Evolutionary conservation across 371 early-diverging fungal genomes (phyloP), one percentile per base, ranked within the genome.

Genomic region (Cladochytrium tenue): DNA sequence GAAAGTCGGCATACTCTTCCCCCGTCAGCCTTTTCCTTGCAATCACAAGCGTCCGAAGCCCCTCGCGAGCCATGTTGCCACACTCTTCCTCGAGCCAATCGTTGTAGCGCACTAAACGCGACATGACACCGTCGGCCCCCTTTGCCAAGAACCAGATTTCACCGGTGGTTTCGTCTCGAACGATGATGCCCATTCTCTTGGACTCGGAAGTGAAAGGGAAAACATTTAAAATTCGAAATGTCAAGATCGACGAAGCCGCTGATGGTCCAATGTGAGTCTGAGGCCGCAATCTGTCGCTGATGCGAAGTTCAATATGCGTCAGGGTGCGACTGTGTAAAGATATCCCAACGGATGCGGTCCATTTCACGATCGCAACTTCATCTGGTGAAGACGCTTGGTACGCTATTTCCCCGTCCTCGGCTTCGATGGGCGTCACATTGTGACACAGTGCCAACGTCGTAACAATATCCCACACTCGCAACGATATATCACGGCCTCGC

Each of bases 351-450:
- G 81, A 78, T 64, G 93, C 93, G 15, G 95, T 92, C 96, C 95
- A 99, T 67, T 92, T 87, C 20, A 99, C 97, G 63, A 99, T 96
- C 0, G 99, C 99, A 1, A 99, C 90, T 76, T 99, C 99, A 80
- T 99, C 99, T 5, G 99, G 99, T 32, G 95, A 94, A n/a, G 97
- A 92, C 0, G 99, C 98, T 76, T 99, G 98, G 73, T 97, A 98
- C 15, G 89, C 81, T 28, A 81, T 60, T 26, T 62, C 67, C 17
- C 66, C 78, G 27, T 78, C 77, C 28, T 75, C 70, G 55, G 77
- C 81, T 27, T 71, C 56, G 25, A 82, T 82, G 28, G 89, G 88
- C 2, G 88, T 88, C 1, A 88, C 88, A 67, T 82, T 86, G 66
- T 88, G 87, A 68, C 90, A 89, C 0, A 87, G 60, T 32, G 78